Evolutionary conservation across 192 early-diverging fungal species (phyloP), one percentile per base, ranked within the genome.

Genomic region (Chytriomyces confervae): DNA sequence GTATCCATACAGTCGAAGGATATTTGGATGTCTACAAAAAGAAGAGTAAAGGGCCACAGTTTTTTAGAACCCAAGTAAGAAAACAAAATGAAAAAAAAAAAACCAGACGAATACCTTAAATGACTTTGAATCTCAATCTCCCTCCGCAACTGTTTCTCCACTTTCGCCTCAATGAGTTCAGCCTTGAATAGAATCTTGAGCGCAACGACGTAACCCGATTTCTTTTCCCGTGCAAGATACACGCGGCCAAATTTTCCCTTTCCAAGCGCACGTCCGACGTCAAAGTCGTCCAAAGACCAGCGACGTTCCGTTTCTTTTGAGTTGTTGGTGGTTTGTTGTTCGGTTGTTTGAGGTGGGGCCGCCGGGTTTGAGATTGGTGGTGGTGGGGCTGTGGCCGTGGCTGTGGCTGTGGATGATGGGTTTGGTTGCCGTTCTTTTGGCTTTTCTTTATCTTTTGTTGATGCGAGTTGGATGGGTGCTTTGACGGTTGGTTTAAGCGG

Each of bases 221-320:
- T 86, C 70, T 92, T 95, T 79, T 98, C 97, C 50, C 93, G 88
- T 6, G 96, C 96, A 11, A 97, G 79, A 78, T 96, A 99, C 1
- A 98, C 97, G 29, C 93, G 88, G 0, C 97, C 97, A 88, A 98
- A 99, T 72, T 97, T 96, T n/a, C 97, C 97, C 77, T 94, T 94
- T 66, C 97, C 97, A 24, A 99, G 82, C 0, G 91, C 86, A 23
- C 87, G 81, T 27, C 96, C 96, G 61, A 99, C 91, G 64, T 97
- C 95, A 88, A 99, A 99, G 83, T 98, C 95, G 36, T 91, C 51
- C 43, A 90, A 77, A 3, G 70, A 79, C 89, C 89, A 90, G 62
- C 78, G 66, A 50, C 62, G 72, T 36, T 36, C 36, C 36, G 36
- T 57, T 24, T 77, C 75, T 11, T 75, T 27, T 23, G 63, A 2